These are phyloP conservation scores for Prunus fruticosa DNA, from an alignment of 306 rosid genomes.

Conservation along the genomic window DNA sequence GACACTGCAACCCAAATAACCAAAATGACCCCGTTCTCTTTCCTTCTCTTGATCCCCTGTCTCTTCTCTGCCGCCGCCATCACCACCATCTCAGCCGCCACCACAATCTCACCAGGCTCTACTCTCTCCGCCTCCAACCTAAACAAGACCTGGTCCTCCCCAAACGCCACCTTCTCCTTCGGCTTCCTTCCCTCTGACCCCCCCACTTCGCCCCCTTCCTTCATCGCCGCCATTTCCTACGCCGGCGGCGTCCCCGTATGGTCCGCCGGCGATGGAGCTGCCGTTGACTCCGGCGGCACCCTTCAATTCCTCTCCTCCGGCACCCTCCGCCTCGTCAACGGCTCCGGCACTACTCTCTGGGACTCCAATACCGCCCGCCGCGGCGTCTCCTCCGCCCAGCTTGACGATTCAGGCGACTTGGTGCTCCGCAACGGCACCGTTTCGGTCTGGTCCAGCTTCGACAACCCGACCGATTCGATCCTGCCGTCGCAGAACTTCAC, in stretches of 20 bases:
- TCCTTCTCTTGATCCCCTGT: background rate
- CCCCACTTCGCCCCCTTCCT: slow-evolving; percentile 47
- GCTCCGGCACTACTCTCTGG: slow-evolving; percentile 60
- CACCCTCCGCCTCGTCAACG: slow-evolving; percentile 50
- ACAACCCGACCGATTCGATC: slow-evolving; percentile 57
- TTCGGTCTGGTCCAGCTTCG: slow-evolving; percentile 64
- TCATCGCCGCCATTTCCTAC: slow-evolving; percentile 48
- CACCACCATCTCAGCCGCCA: background rate
- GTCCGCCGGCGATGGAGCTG: slow-evolving; percentile 42
- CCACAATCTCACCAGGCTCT: slow-evolving; percentile 36
- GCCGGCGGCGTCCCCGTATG: slow-evolving; percentile 56
- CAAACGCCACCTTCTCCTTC: slow-evolving; percentile 36
- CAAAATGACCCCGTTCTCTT: background rate
- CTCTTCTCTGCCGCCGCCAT: background rate
- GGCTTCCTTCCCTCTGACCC: slow-evolving; percentile 43
- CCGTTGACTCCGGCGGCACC: slow-evolving; percentile 53
- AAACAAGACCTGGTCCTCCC: slow-evolving; percentile 47
- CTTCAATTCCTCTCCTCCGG: slow-evolving; percentile 52
- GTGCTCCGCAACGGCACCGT: slow-evolving; percentile 31
- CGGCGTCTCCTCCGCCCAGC: slow-evolving; percentile 49
- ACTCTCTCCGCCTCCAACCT: slow-evolving; percentile 49
- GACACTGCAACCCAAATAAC: no score
- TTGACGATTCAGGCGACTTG: slow-evolving; percentile 50
- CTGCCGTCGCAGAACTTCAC: slow-evolving; percentile 60
- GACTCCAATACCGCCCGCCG: slow-evolving; percentile 46